Base-by-base conservation (phyloP, 768 basidiomycete genomes). In the Boletus insuetus region DNA sequence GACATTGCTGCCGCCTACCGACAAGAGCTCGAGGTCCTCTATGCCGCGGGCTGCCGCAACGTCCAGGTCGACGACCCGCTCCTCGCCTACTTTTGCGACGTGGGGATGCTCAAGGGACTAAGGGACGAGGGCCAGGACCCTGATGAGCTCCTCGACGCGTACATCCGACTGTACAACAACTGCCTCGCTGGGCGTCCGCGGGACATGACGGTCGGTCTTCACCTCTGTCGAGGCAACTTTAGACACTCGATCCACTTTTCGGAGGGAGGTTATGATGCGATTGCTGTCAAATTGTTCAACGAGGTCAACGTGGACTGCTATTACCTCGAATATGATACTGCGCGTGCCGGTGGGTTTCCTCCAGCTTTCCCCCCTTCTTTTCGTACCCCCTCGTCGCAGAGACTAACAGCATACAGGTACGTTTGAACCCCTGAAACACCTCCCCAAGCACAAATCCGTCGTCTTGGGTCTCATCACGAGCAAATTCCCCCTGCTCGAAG, bases 51-150 rank as follows among this genome's bases (percentile, higher is more conserved):
- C 14, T 75, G 58, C 42, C 68, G 67, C 40, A 77, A 77, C 64
- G 68, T 76, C 54, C 79, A 81, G 54, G 74, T 77, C 55, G 77
- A 79, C 56, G 77, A 77, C 63, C 79, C 79, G 3, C 68, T 77
- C 16, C 73, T 81, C 24, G 73, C 77, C 39, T 89, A 84, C 71
- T 88, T 89, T 64, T 91, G 89, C 66, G 76, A 77, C 53, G 82
- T 85, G 56, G 64, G 64, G 1, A 80, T 80, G 74, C 68, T 79
- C 43, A 60, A 76, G 58, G 81, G 79, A 19, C 85, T 90, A 83
- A 76, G 78, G 64, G 76, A 75, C 24, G 81, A 78, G 41, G 82
- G 81, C 0, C 75, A 82, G 19, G 84, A 91, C 69, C 79, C 82
- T 17, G 82, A 81, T 49, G 79, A 79, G 4, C 76, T 91, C 42